These are phyloP conservation scores for Stachybotrys chlorohalonatus DNA, from an alignment of 2,329 filamentous ascomycete species.

Conservation along the genomic window DNA sequence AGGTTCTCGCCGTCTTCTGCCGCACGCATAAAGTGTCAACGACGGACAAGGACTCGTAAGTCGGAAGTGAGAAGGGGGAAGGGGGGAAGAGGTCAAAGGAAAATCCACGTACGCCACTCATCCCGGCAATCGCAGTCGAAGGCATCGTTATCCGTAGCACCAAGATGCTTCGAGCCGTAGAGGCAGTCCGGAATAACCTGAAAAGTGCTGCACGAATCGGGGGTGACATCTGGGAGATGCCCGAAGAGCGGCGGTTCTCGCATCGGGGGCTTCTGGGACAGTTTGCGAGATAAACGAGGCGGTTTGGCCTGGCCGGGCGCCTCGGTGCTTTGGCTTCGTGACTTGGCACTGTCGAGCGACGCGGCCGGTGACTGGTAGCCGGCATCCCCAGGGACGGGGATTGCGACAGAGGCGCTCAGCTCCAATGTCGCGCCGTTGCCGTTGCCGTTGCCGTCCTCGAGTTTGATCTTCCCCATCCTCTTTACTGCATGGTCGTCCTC, in stretches of 20 bases:
- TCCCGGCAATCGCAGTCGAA: conserved; percentile 93
- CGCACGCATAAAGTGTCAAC: conserved; percentile 1
- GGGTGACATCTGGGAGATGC: conserved; percentile 69
- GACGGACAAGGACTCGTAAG: neutral
- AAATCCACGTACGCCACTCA: conserved; percentile 73
- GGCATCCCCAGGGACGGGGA: conserved; percentile 17
- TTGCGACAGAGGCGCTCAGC: conserved; percentile 27
- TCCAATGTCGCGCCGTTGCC: conserved; percentile 28
- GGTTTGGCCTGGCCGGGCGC: conserved; percentile 39
- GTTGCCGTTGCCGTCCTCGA: conserved; percentile 26
- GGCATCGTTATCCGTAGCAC: conserved; percentile 79
- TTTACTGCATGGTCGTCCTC: conserved; percentile 29
- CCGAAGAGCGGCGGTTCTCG: conserved; percentile 59
- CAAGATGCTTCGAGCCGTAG: conserved; percentile 86
- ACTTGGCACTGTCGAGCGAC: conserved; percentile 36
- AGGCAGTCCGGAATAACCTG: conserved; percentile 76
- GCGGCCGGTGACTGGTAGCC: conserved; percentile 26
- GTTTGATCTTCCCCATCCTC: conserved; percentile 35
- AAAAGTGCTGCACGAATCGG: conserved; percentile 68
- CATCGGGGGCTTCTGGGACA: conserved; percentile 55
- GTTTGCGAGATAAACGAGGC: conserved; percentile 64
- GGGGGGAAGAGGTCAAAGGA: conserved; percentile 3
- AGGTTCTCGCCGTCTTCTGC: conserved; percentile 58
- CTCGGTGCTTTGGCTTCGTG: conserved; percentile 36
- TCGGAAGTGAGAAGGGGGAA: conserved; percentile 1